These are phyloP conservation scores for Globisporangium cystogenes DNA, from an alignment of 352 stramenopile species.

Conservation along the genomic window DNA sequence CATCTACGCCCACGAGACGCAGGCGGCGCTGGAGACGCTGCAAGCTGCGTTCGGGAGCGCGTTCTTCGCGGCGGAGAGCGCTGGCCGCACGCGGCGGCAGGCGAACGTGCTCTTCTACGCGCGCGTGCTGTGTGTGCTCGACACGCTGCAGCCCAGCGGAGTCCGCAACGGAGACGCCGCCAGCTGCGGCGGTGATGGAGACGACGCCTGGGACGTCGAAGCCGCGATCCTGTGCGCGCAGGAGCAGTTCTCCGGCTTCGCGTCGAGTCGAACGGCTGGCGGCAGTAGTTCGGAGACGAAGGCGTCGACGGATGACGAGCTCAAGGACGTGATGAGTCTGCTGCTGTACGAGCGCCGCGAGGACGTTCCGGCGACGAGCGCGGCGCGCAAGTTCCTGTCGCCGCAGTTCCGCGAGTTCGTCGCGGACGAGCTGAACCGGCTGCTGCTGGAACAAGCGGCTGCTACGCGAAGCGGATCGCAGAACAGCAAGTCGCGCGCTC, in stretches of 20 bases:
- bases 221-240: slow-evolving; percentile 28
- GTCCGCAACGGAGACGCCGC: not conserved
- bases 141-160: slow-evolving; percentile 17
- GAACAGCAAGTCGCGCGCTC: not conserved
- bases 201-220: slow-evolving; percentile 27
- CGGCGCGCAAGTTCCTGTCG: slow-evolving; percentile 26
- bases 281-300: not conserved
- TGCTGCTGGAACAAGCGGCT: slow-evolving; percentile 10
- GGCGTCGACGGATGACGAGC: slow-evolving; percentile 2
- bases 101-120: slow-evolving; percentile 20
- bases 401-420: slow-evolving; percentile 34
- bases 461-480: not conserved
- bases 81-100: slow-evolving; percentile 7
- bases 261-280: no score
- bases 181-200: slow-evolving; percentile 12
- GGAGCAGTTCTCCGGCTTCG: slow-evolving; percentile 16
- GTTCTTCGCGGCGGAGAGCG: not conserved
- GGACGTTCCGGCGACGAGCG: slow-evolving; percentile 19
- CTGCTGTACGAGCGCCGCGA: slow-evolving; percentile 26
- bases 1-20: slow-evolving; percentile 27
- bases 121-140: slow-evolving; percentile 37
- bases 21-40: slow-evolving; percentile 21
- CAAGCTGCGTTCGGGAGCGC: slow-evolving; percentile 10
- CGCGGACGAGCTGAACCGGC: slow-evolving; percentile 33
- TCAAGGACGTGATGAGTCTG: slow-evolving; percentile 29